A percentile compares a stretch with the other conserved stretches of the same genome.
Evolutionary conservation across 768 basidiomycete species (phyloP).

Genomic region (Hypholoma fasciculare): DNA sequence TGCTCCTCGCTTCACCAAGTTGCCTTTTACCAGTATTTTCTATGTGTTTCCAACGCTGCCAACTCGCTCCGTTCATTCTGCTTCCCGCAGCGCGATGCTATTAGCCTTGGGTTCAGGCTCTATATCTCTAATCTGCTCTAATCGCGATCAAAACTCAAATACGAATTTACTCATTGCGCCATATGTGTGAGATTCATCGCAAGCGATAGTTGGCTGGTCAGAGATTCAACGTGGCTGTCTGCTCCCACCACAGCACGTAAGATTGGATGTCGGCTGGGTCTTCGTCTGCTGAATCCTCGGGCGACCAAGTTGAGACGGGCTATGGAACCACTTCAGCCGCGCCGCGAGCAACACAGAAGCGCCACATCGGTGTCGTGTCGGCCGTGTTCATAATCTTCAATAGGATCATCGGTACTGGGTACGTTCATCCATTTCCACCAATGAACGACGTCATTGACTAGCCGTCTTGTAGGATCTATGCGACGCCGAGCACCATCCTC

Average conservation of each 20-base stretch:
- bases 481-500: constrained; percentile 39
- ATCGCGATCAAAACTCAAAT: background rate
- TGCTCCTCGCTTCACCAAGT: no score
- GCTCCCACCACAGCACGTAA: background rate
- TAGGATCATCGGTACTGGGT: constrained; percentile 46
- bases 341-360: background rate
- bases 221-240: background rate
- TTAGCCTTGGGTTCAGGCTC: no score
- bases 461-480: constrained; percentile 32
- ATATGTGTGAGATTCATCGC: background rate
- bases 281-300: background rate
- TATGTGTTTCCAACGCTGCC: no score
- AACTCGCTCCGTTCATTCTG: no score
- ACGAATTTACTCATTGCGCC: background rate
- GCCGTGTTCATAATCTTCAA: constrained; percentile 47
- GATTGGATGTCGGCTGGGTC: background rate
- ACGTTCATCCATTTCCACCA: constrained; percentile 6
- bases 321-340: background rate
- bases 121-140: background rate
- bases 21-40: no score
- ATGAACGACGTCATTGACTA: background rate
- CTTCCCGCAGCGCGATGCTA: no score
- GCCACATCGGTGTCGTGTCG: constrained; percentile 24
- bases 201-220: background rate
- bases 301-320: background rate